Evolutionary conservation across 2,329 filamentous ascomycete genomes (phyloP), one percentile per base, ranked within the genome.

Genomic region (Alternaria burnsii): DNA sequence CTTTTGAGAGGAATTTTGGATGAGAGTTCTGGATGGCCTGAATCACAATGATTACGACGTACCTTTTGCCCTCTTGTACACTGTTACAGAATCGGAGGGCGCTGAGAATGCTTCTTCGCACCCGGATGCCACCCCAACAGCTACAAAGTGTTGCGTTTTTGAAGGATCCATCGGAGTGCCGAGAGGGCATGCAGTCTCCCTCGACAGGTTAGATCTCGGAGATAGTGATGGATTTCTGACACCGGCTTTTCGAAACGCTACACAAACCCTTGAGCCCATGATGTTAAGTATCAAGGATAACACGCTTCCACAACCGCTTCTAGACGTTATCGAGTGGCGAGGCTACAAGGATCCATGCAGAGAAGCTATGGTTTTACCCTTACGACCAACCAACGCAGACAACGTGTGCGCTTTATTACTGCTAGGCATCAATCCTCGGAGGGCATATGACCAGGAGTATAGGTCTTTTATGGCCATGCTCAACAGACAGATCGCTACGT

Each of bases 21-120:
- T 77, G 52, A 82, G 79, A 70, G 81, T 85, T 28, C 65, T 86
- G 11, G 82, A 85, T 41, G 82, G 82, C 1, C 64, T 85, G 11
- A 79, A 82, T 59, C 78, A 80, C 16, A 76, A 76, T 41, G 61
- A 67, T 12, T 68, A 71, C 28, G 75, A 77, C 28, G 58, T 77
- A 7, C 73, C 73, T 3, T 78, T 78, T 52, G 72, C 74, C 11
- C 55, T 78, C 1, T 52, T 78, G 8, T 77, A 77, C 40, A 76
- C 75, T 1, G 67, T 77, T 22, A 58, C 58, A 5, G 73, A 77
- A 38, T 61, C 66, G 2, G 70, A 75, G 9, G 70, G 74, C 34
- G 61, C 70, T 1, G 70, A 72, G 20, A 67, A 66, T 16, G 63
- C 58, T 2, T 73, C 24, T 18, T 55, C 69, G 3, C 67, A 72